A percentile compares a stretch with the other conserved stretches of the same genome.
Conservation (phyloP, 768 basidiomycete species). For the Mycena metata region DNA sequence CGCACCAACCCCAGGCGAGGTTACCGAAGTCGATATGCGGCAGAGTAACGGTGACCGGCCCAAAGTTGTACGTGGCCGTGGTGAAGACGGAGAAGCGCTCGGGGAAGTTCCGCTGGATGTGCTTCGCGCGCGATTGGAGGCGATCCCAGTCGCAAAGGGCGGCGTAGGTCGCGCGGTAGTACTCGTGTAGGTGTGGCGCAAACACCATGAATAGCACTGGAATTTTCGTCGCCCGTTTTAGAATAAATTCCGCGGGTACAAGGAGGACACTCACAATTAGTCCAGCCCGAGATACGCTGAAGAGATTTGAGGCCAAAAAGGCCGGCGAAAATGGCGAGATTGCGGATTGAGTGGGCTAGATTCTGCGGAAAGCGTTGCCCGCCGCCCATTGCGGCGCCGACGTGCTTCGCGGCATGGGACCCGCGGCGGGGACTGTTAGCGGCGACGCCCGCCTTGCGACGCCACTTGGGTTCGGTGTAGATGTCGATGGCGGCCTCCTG, state of each 20-base stretch:
- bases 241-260: too few species aligned
- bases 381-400: conserved; percentile 2
- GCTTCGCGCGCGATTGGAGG: not conserved
- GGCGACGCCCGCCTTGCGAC: not conserved
- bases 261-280: not conserved
- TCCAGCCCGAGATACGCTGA: conserved; percentile 2
- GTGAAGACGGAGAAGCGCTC: not conserved
- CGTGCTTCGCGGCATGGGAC: not conserved
- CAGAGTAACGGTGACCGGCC: not conserved
- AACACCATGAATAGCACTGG: not conserved
- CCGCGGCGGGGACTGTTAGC: not conserved
- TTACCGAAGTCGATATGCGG: conserved; percentile 19
- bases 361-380: not conserved
- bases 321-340: not conserved
- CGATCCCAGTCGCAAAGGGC: not conserved
- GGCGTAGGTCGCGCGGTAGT: not conserved
- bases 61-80: conserved; percentile 5
- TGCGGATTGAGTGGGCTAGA: not conserved
- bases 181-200: conserved; percentile 4
- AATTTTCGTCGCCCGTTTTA: too few species aligned
- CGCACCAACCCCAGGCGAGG: conserved; percentile 20
- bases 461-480: conserved; percentile 5
- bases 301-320: conserved; percentile 1
- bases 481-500: not conserved
- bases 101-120: not conserved